These are phyloP conservation scores for Globisporangium megalacanthum DNA, from an alignment of 352 stramenopile species.

Conservation along the genomic window DNA sequence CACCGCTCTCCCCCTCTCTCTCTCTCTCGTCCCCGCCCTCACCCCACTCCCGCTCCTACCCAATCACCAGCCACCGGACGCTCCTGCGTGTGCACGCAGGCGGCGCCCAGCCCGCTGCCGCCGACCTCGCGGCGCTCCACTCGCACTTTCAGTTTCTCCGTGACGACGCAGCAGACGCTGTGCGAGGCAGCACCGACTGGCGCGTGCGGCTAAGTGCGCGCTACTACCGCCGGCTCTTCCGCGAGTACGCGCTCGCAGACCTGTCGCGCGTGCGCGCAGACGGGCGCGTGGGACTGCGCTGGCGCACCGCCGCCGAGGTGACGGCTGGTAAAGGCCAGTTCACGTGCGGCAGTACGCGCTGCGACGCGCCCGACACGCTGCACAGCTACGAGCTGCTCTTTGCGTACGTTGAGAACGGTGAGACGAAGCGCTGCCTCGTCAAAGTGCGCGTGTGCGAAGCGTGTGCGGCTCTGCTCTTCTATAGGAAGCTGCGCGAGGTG, in stretches of 20 bases:
- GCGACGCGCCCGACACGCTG: slow-evolving; percentile 32
- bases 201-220: slow-evolving; percentile 69
- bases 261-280: slow-evolving; percentile 49
- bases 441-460: slow-evolving; percentile 64
- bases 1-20: too few species aligned
- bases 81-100: slow-evolving; percentile 43
- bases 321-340: slow-evolving; percentile 77
- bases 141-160: slow-evolving; percentile 74
- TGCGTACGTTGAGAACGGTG: slow-evolving; percentile 57
- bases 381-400: slow-evolving; percentile 82
- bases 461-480: slow-evolving; percentile 72
- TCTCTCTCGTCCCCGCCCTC: too few species aligned
- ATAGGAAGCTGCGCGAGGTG: slow-evolving; percentile 34
- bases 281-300: slow-evolving; percentile 66
- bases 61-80: slow-evolving; percentile 32
- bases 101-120: slow-evolving; percentile 4
- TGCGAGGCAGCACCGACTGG: slow-evolving; percentile 53
- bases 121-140: slow-evolving; percentile 35
- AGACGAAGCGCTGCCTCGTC: slow-evolving; percentile 66
- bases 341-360: slow-evolving; percentile 70
- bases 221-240: slow-evolving; percentile 84
- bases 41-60: too few species aligned
- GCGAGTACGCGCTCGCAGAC: slow-evolving; percentile 77
- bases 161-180: slow-evolving; percentile 55
- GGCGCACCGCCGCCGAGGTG: slow-evolving; percentile 76